phyloP scores from a whole-genome alignment of 768 basidiomycete genomes.

The Termitomyces sp. region DNA sequence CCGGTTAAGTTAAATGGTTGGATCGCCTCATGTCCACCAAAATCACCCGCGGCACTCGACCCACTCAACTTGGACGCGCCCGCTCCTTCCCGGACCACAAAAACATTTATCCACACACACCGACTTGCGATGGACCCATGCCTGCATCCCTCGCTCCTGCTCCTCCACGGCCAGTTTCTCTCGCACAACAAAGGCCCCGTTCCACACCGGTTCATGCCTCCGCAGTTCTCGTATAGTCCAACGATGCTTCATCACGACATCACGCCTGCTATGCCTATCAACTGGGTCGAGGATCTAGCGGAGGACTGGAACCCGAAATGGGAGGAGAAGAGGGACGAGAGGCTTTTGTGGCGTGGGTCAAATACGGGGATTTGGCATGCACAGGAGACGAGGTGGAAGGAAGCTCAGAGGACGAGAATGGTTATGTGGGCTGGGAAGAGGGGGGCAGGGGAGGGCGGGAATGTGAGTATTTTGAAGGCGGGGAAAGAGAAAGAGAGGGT shows the following conservation, averaged over 20 bases:
- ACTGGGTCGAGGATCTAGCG: constrained; percentile 35
- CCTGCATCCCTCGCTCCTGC: constrained; percentile 31
- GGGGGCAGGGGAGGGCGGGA: constrained; percentile 20
- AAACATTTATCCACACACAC: constrained; percentile 45
- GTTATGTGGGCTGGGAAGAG: constrained; percentile 24
- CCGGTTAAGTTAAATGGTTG: constrained; percentile 28
- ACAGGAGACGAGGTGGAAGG: constrained; percentile 34
- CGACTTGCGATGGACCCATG: constrained; percentile 42
- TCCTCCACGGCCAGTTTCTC: constrained; percentile 47
- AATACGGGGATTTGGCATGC: constrained; percentile 61
- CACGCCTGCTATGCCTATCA: constrained; percentile 37
- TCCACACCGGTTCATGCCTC: constrained; percentile 36
- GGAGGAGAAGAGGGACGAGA: constrained; percentile 51
- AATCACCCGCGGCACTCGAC: constrained; percentile 25
- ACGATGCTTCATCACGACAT: constrained; percentile 51
- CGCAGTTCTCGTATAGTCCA: constrained; percentile 45
- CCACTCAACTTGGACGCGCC: constrained; percentile 22
- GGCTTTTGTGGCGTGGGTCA: constrained; percentile 66
- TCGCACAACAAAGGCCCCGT: constrained; percentile 40
- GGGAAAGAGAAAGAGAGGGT: constrained; percentile 21
- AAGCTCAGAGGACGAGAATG: constrained; percentile 39
- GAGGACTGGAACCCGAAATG: constrained; percentile 47
- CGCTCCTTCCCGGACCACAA: constrained; percentile 13
- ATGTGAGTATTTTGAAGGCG: constrained; percentile 29
- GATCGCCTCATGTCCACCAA: constrained; percentile 32